Base-by-base conservation (phyloP, 1,284 basidiomycete species). In the Pseudozyma pruni region DNA sequence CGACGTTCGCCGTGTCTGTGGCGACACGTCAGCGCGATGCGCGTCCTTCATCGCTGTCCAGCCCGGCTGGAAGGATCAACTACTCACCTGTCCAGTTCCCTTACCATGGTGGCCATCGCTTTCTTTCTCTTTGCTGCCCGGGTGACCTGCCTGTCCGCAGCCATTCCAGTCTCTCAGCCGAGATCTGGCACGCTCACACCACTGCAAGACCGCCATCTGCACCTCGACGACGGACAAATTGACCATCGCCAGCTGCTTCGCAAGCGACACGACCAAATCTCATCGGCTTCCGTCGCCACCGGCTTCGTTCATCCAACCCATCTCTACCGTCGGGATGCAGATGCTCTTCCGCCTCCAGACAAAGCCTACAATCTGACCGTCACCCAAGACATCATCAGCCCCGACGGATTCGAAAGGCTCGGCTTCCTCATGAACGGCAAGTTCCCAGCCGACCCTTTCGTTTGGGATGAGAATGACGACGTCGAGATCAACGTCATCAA, bases 381-480 rank as follows among this genome's bases (percentile, higher is more conserved):
- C 40, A 62, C 69, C 0, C 53, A 67, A 33, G 69, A 31, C 16
- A 53, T 13, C 10, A 72, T 70, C 57, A 62, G 58, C 43, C 66
- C 72, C 4, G 72, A 74, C 27, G 72, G 72, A 13, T 74, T 49
- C 35, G 43, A 47, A 31, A 39, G 72, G 22, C 51, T 58, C 20
- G 66, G 66, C 58, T 71, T 70, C 23, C 67, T 70, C 39, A 63
- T 74, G 57, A 74, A 74, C 19, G 72, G 67, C 43, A 56, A 57
- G 11, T 74, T 59, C 27, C 72, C 72, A 0, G 66, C 67, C 4
- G 57, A 66, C 20, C 54, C 62, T 19, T 57, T 74, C 17, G 40
- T 74, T 44, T 70, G 67, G 72, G 72, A 74, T 49, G 72, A 74
- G 53, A 61, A 74, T 29, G 72, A 74, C 41, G 61, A 69, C 37